Evolutionary conservation across 129 eudicot species (phyloP).

Genomic region (Chrysanthemum makinoi): DNA sequence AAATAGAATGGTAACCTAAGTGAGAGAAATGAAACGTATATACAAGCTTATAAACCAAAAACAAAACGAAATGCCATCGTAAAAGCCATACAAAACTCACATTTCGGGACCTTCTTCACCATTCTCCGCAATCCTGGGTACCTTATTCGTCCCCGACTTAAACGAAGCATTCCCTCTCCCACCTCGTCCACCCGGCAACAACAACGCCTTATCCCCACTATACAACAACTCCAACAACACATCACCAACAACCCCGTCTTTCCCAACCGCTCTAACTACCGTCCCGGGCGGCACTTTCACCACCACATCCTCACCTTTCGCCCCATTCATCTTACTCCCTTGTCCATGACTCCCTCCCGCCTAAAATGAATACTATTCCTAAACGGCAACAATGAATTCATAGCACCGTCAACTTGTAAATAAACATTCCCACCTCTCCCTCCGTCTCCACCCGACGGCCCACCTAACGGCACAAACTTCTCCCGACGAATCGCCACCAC

Average conservation of each 20-base stretch:
- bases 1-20: no score
- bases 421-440: constrained; percentile 92
- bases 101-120: constrained; percentile 94
- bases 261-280: constrained; percentile 63
- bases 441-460: constrained; percentile 98
- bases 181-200: constrained; percentile 89
- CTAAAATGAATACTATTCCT: no score
- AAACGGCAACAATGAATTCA: no score
- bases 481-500: constrained; percentile 93
- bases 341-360: no score
- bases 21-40: no score
- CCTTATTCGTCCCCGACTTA: constrained; percentile 79
- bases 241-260: constrained; percentile 58
- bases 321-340: no score
- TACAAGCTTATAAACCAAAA: no score
- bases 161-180: constrained; percentile 97
- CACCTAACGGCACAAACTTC: constrained; percentile 88
- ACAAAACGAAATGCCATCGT: not conserved
- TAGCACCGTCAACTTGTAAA: constrained; percentile 56
- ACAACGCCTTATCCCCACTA: constrained; percentile 73
- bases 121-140: constrained; percentile 88
- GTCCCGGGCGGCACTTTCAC: constrained; percentile 2
- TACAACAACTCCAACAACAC: constrained; percentile 79
- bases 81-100: constrained; percentile 43
- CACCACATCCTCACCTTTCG: no score